A percentile compares a stretch with the other conserved stretches of the same genome.
Conservation (phyloP, 257 asterid genomes). For the Penstemon eatonii region DNA sequence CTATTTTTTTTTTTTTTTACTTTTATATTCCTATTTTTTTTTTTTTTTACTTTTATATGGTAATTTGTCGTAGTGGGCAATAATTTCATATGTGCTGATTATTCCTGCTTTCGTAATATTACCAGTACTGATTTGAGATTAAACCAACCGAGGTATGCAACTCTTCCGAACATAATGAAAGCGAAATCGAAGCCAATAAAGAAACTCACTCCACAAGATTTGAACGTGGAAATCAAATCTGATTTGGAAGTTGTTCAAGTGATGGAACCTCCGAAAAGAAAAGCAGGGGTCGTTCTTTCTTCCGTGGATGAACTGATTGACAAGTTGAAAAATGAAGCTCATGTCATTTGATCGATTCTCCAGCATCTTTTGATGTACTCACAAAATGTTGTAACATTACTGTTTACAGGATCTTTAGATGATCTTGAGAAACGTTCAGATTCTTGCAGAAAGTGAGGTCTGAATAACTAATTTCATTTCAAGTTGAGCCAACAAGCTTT, state of each 20-base stretch:
- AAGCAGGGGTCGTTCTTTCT: constrained; percentile 78
- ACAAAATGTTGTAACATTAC: no score
- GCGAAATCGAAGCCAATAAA: constrained; percentile 83
- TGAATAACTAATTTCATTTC: no score
- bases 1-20: neutral
- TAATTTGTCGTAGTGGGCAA: no score
- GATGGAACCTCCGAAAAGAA: constrained; percentile 87
- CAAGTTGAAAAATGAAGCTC: constrained; percentile 85
- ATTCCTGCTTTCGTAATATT: neutral
- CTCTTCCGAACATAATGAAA: constrained; percentile 96
- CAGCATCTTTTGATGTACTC: no score
- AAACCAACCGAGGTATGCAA: constrained; percentile 94
- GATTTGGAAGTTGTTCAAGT: constrained; percentile 78
- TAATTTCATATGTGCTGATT: neutral
- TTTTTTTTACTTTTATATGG: neutral
- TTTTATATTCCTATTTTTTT: no score
- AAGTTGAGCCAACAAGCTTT: no score
- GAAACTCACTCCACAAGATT: constrained; percentile 68
- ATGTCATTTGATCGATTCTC: constrained; percentile 41
- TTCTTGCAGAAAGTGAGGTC: no score
- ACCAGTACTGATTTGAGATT: constrained; percentile 86
- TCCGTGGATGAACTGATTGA: constrained; percentile 89
- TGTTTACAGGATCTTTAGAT: no score
- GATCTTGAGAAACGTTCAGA: no score
- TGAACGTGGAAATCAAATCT: constrained; percentile 69